Evolutionary conservation across 225 moss, liverwort and hornwort species (phyloP), one percentile per base, ranked within the genome.

Genomic region (Neckera pumila): DNA sequence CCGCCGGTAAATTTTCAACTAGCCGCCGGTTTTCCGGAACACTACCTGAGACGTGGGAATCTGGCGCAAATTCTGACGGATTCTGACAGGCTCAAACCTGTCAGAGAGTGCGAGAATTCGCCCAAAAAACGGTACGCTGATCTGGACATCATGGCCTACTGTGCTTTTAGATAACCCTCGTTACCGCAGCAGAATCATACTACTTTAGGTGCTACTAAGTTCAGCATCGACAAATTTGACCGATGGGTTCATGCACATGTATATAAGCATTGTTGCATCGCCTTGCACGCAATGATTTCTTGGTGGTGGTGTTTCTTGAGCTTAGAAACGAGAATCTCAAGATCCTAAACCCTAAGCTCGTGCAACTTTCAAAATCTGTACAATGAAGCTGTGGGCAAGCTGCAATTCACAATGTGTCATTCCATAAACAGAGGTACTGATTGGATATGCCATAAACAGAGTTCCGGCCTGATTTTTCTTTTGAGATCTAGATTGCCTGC

Each of bases 331-430:
- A 60, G 53, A 36, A 43, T 74, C 23, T 11, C 30, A 38, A 15
- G 38, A 62, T 42, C 25, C 25, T 66, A 4, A 23, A 22, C 53
- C 31, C 31, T 63, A 8, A 77, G 42, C n/a, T 83, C 70, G 87
- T 34, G 65, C 30, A 17, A 33, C 27, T 38, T 82, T 19, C 22
- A 66, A 80, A 56, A 45, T 82, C 45, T 77, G 51, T 51, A 61
- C 69, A 19, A 85, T 69, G 85, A 81, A 59, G 76, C 34, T 79
- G n/a, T 86, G 88, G 82, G 42, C 91, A 66, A 83, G 59, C 36
- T 86, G 84, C 43, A 66, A 88, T 84, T 43, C n/a, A 51, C 87
- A 84, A 65, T 89, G 84, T 59, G 80, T 84, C 80, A 86, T 87
- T 40, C 54, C 84, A 2, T 91, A 51, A 65, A 43, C 56, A 30